Conservation (phyloP, 2,329 filamentous ascomycete species). For the Xylaria hypoxylon region DNA sequence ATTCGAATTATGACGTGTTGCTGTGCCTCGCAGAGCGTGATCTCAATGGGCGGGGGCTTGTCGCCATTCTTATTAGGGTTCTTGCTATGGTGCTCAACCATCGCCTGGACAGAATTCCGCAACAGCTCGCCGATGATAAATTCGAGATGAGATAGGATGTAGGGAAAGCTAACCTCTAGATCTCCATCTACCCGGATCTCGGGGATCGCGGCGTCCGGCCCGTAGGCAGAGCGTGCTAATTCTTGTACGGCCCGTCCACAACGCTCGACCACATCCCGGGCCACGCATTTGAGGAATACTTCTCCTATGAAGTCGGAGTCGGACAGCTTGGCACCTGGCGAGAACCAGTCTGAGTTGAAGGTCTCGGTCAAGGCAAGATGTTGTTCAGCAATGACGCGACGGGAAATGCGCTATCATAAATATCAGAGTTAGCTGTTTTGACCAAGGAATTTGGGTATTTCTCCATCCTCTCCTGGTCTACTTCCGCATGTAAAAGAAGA, state of each 20-base stretch:
- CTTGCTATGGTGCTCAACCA: constrained; percentile 78
- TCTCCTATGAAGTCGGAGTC: constrained; percentile 91
- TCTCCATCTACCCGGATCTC: constrained; percentile 87
- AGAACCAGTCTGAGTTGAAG: constrained; percentile 91
- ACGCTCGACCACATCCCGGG: constrained; percentile 85
- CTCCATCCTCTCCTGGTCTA: neutral
- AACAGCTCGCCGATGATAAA: constrained; percentile 97
- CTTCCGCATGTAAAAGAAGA: neutral
- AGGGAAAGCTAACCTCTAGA: constrained; percentile 90
- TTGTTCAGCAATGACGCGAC: constrained; percentile 96
- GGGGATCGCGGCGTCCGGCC: constrained; percentile 76
- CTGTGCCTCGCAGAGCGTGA: constrained; percentile 91
- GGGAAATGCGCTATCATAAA: constrained; percentile 79
- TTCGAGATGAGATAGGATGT: constrained; percentile 94
- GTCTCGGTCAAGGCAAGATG: constrained; percentile 95
- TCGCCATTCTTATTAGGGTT: constrained; percentile 46
- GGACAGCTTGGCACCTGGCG: constrained; percentile 78
- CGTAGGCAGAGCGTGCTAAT: constrained; percentile 80
- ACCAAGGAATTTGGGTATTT: neutral
- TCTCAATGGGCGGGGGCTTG: constrained; percentile 83
- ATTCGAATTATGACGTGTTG: constrained; percentile 97
- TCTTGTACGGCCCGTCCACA: constrained; percentile 82
- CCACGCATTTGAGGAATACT: constrained; percentile 93
- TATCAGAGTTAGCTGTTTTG: constrained; percentile 14
- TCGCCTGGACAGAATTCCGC: constrained; percentile 92